Evolutionary conservation across 1,284 basidiomycete species (phyloP), one percentile per base, ranked within the genome.

Genomic region (Serendipita sp.): DNA sequence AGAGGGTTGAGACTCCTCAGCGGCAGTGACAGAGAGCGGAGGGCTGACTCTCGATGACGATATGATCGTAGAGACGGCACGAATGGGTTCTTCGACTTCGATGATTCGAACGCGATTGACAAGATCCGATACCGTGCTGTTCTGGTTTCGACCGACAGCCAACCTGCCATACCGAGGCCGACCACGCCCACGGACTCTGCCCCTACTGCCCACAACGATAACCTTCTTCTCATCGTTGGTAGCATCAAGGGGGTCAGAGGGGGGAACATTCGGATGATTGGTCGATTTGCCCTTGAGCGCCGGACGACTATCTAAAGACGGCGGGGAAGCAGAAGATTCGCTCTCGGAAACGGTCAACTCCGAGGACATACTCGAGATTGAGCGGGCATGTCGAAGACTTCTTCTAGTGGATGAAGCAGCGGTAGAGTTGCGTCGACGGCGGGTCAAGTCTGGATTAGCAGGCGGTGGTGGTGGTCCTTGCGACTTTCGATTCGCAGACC

Each of bases 401-500:
- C 53, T 29, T n/a, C 45, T 49, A 8, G 45, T 41, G n/a, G n/a
- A 38, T 12, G n/a, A 32, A 17, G 41, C 63, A 41, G 58, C 53
- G 26, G 34, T 26, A 50, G 32, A 44, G 30, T 35, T 61, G 49
- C 62, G 63, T 65, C 41, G 60, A 45, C 5, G 43, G 26, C 61
- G 58, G 2, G 5, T 38, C 12, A 13, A 13, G 12, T 38, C 38
- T 5, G 2, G 38, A 13, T 38, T 38, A 26, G 60, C 17, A 50
- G 38, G 5, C 6, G 61, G 35, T 58, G 53, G 22, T 15, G 55
- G 17, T 12, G 17, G 41, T 15, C 45, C n/a, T 50, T 35, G 30
- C n/a, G 47, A n/a, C 45, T 49, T 49, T 17, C 45, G 45, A 17
- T 10, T 34, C 15, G 63, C 63, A 29, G 64, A 65, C 13, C 49